Evolutionary conservation across 441 rosid genomes (phyloP).

Genomic region (Brassica hybrid): DNA sequence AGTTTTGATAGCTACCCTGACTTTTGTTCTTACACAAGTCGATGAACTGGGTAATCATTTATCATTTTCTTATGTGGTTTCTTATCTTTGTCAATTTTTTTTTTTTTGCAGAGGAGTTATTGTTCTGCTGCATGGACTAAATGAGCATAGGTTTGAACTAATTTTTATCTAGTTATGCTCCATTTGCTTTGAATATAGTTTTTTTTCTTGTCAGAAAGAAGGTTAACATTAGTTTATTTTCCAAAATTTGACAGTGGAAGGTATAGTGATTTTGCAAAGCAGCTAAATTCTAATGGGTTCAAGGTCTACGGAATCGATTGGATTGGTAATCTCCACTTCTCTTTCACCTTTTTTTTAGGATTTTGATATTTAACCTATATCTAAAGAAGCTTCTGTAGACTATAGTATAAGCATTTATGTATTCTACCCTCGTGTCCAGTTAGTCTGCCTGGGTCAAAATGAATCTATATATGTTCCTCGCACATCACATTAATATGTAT

Average conservation of each 20-base stretch:
- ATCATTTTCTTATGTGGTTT: neutral
- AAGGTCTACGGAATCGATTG: conserved; percentile 87
- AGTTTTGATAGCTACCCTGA: neutral
- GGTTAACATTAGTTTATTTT: conserved; percentile 9
- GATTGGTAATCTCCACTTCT: conserved; percentile 63
- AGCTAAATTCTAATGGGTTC: conserved; percentile 72
- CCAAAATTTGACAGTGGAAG: conserved; percentile 62
- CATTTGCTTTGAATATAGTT: neutral
- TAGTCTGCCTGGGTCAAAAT: conserved; percentile 4
- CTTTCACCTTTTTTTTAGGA: neutral
- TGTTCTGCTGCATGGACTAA: conserved; percentile 79
- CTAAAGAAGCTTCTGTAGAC: conserved; percentile 5
- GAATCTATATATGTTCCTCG: neutral
- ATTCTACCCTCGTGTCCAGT: neutral
- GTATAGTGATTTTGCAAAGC: conserved; percentile 77
- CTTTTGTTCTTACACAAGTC: neutral
- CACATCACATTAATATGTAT: neutral
- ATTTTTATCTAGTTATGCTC: neutral
- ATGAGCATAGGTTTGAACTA: conserved; percentile 80
- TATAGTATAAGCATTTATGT: neutral
- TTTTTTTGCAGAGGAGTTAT: conserved; percentile 68
- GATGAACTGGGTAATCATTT: neutral
- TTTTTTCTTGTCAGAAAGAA: neutral
- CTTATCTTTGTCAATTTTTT: neutral
- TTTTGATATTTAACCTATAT: neutral